Evolutionary conservation across 2,329 filamentous ascomycete genomes (phyloP), one percentile per base, ranked within the genome.

Genomic region (Fusarium sp.): DNA sequence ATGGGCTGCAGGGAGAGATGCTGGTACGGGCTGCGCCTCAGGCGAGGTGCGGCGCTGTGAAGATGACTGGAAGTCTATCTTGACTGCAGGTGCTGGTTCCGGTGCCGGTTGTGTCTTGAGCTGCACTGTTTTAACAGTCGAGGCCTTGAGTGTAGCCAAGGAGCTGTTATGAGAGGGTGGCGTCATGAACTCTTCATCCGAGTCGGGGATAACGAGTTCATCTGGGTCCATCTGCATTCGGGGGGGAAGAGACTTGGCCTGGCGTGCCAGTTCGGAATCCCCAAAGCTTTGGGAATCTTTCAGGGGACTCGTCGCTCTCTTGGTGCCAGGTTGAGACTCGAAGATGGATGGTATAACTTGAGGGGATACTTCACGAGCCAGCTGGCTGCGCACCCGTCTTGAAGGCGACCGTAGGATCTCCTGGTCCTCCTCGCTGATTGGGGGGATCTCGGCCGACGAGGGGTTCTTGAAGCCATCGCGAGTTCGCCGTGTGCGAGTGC

Each of bases 101-200:
- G 63, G 52, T 20, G 18, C 29, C 29, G 35, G 35, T 20, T 57
- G 36, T 10, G 63, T 47, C 38, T 60, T 59, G 29, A 36, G 33
- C 35, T 29, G 63, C 10, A 59, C 20, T 5, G 25, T n/a, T 20
- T 69, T 58, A 36, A 20, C 27, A 20, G 60, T 33, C 3, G 70
- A 70, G 31, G 18, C 38, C 29, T 72, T 54, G n/a, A 58, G 25
- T 50, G 71, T 52, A 20, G 64, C 66, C 11, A 73, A 58, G 22
- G 77, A 74, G 10, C 40, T 69, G 22, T 75, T 78, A 57, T 74
- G 75, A 18, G 79, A 80, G 22, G 77, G 81, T 76, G 64, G 78
- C 68, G 76, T 87, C 42, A 87, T 74, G 47, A 86, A 87, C 50
- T 90, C 88, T 50, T 90, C 89, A 52, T 91, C 89, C 0, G 89